Evolutionary conservation across 306 rosid genomes (phyloP).

Genomic region (Canavalia ensiformis): DNA sequence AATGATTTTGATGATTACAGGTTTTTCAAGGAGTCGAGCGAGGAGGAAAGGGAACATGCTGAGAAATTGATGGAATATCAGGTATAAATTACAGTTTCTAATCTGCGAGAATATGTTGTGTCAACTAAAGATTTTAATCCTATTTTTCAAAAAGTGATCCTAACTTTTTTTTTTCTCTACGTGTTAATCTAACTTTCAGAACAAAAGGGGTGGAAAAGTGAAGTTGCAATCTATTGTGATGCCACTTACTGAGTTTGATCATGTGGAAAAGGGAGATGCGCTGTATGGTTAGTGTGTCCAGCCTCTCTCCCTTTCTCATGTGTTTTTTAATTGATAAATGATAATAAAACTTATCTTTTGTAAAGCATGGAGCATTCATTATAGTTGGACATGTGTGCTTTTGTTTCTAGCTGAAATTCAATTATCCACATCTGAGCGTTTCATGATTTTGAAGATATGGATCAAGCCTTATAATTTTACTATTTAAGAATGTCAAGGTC

Average conservation of each 20-base stretch:
- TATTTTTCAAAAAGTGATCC: background rate
- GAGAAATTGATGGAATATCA: slow-evolving; percentile 89
- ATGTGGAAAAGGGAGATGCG: slow-evolving; percentile 71
- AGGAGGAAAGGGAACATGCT: slow-evolving; percentile 89
- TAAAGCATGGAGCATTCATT: background rate
- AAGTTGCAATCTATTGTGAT: slow-evolving; percentile 69
- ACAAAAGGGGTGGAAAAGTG: slow-evolving; percentile 85
- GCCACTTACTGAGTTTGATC: slow-evolving; percentile 67
- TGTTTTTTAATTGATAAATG: background rate
- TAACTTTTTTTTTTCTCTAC: background rate
- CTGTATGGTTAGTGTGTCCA: slow-evolving; percentile 59
- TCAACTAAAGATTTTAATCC: background rate
- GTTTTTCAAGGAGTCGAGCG: slow-evolving; percentile 85
- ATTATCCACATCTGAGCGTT: background rate
- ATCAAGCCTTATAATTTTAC: background rate
- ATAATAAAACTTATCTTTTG: background rate
- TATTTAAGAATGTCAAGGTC: background rate
- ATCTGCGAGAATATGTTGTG: background rate
- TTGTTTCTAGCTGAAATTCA: background rate
- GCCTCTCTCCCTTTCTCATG: background rate
- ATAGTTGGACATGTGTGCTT: background rate
- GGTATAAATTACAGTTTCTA: slow-evolving; percentile 47
- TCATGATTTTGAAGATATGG: background rate
- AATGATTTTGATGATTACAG: slow-evolving; percentile 45
- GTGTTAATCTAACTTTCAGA: slow-evolving; percentile 51